Evolutionary conservation across 1,284 basidiomycete species (phyloP).

Genomic region (Leccinum angustisporum): DNA sequence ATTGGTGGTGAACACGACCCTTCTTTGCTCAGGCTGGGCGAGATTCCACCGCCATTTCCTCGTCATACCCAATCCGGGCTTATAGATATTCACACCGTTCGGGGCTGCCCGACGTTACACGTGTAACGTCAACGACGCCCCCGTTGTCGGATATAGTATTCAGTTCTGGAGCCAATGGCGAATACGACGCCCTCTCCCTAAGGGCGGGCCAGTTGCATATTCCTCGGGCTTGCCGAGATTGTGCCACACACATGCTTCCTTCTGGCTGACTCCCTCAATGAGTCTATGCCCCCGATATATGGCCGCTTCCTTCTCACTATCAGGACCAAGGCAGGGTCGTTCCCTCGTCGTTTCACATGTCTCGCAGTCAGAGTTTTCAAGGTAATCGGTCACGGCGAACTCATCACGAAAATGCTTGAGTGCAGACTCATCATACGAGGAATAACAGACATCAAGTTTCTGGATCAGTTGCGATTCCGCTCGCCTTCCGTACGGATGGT

Average conservation of each 20-base stretch:
- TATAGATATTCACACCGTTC: neutral
- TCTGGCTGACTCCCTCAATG: neutral
- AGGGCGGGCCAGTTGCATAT: slow-evolving; percentile 1
- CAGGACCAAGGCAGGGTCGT: slow-evolving; percentile 7
- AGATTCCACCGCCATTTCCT: neutral
- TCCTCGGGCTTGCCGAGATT: neutral
- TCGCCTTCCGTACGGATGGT: neutral
- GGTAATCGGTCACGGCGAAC: neutral
- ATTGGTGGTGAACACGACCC: slow-evolving; percentile 8
- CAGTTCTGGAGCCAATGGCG: slow-evolving; percentile 8
- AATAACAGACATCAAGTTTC: no score
- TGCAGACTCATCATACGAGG: neutral
- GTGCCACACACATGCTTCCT: neutral
- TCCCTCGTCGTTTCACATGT: slow-evolving; percentile 3
- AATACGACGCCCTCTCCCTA: slow-evolving; percentile 1
- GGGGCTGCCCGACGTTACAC: slow-evolving; percentile 28
- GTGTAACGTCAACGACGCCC: slow-evolving; percentile 26
- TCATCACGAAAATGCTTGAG: neutral
- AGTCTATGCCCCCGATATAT: neutral
- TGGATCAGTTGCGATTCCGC: neutral
- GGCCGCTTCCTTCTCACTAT: slow-evolving; percentile 2
- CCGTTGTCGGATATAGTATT: slow-evolving; percentile 2
- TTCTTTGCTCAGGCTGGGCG: neutral
- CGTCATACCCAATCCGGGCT: neutral
- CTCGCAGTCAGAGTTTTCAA: slow-evolving; percentile 9